A percentile compares a stretch with the other conserved stretches of the same genome.
Conservation (phyloP, 768 basidiomycete species). For the Gymnopilus junonius region DNA sequence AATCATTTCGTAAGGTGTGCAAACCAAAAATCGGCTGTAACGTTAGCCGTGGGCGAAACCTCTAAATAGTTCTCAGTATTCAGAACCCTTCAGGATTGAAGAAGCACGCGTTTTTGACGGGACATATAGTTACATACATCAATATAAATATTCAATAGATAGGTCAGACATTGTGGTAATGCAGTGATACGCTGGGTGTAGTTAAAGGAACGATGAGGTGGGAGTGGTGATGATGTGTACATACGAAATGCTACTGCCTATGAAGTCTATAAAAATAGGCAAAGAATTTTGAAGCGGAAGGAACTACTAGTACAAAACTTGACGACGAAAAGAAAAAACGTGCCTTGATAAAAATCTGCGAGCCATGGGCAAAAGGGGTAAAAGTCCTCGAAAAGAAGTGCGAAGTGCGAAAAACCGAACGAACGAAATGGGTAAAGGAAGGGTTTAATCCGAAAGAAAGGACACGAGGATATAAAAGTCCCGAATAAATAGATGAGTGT, state of each 20-base stretch:
- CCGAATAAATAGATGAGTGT: constrained; percentile 1
- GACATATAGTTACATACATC: not conserved
- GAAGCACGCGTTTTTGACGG: not conserved
- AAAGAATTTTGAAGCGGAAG: not conserved
- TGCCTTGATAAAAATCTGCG: not conserved
- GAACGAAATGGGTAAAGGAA: not conserved
- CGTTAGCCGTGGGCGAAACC: too few species aligned
- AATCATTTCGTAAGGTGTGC: too few species aligned
- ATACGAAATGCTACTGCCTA: constrained; percentile 2
- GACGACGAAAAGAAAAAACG: not conserved
- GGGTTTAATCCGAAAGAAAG: not conserved
- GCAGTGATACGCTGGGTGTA: not conserved
- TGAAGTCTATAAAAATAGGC: not conserved
- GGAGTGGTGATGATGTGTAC: constrained; percentile 2
- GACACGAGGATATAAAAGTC: not conserved
- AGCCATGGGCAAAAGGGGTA: not conserved
- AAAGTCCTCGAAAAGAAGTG: not conserved
- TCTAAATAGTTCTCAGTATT: not conserved
- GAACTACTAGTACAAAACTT: constrained; percentile 2
- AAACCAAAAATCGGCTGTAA: too few species aligned
- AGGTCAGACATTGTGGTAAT: not conserved
- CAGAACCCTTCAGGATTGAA: not conserved
- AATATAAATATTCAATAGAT: constrained; percentile 13
- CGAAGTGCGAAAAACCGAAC: not conserved
- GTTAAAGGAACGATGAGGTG: not conserved